phyloP scores from a whole-genome alignment of 2,329 filamentous ascomycete species.

The Tolypocladium paradoxum region DNA sequence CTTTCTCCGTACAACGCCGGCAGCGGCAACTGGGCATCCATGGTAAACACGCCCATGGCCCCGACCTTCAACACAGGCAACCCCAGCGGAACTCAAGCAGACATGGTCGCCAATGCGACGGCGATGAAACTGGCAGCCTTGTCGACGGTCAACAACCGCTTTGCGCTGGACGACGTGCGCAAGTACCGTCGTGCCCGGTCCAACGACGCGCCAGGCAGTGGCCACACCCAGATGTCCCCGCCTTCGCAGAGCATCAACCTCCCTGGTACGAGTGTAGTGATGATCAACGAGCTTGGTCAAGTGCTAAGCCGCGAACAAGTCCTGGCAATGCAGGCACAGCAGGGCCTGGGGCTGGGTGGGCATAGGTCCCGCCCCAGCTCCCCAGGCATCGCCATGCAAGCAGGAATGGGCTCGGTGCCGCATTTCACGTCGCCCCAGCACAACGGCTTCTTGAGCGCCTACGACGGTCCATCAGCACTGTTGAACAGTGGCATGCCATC shows the following conservation, averaged over 20 bases:
- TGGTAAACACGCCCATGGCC: conserved; percentile 96
- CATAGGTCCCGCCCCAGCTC: conserved; percentile 82
- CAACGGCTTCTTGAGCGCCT: conserved; percentile 87
- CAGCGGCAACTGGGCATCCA: conserved; percentile 94
- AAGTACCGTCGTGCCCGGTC: conserved; percentile 91
- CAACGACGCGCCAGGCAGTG: conserved; percentile 61
- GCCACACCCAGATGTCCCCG: conserved; percentile 54
- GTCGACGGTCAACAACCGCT: conserved; percentile 96
- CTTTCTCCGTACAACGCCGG: conserved; percentile 73
- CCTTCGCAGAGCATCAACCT: conserved; percentile 52
- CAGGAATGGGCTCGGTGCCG: conserved; percentile 49
- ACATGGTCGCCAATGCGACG: conserved; percentile 97
- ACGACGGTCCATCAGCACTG: conserved; percentile 65
- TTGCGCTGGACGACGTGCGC: conserved; percentile 90
- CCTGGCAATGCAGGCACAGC: conserved; percentile 64
- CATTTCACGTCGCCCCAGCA: conserved; percentile 82
- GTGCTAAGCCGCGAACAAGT: conserved; percentile 78
- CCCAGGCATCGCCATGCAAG: conserved; percentile 74
- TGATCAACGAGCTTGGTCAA: conserved; percentile 91
- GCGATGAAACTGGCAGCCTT: conserved; percentile 97
- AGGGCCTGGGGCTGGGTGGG: conserved; percentile 48
- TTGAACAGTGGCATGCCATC: conserved; percentile 58
- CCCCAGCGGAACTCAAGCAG: conserved; percentile 59
- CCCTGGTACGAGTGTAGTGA: conserved; percentile 69
- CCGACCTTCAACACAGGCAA: conserved; percentile 59